Base-by-base conservation (phyloP, 1,284 basidiomycete species). In the Ceratobasidium sp. region DNA sequence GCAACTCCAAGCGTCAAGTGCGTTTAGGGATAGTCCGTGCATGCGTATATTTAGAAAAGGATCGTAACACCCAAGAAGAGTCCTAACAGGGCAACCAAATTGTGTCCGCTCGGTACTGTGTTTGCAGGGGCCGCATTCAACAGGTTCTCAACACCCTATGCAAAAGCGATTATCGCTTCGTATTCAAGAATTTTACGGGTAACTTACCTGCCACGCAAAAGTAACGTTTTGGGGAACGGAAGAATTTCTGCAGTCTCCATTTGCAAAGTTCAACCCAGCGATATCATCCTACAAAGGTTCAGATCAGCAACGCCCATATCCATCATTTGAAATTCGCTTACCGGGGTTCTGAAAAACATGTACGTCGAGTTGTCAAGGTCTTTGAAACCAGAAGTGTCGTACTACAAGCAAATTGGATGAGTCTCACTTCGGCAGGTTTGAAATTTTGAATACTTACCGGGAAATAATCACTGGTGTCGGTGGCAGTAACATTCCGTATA, bases 321-420 rank as follows among this genome's bases (percentile, higher is more conserved):
- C 32, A 1, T 34, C n/a, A 23, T 21, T 18, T n/a, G 9, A 45
- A 18, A 14, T 50, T 12, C 5, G 70, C 75, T 32, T 16, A 75
- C 74, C 1, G 75, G 62, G 10, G 74, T 75, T n/a, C 74, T 60
- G 74, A 76, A 75, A 67, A 76, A 76, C 75, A 75, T 75, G 46
- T 74, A 76, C 26, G 62, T 74, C 14, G 52, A 48, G 43, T 64
- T 64, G 23, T 65, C 53, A 6, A 76, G 36, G 26, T 65, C 57
- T 39, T 73, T 72, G 65, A 76, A 75, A 10, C 65, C 74, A 9
- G 64, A 74, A 1, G 75, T 76, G 41, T 74, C 72, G 55, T 76
- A 75, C 55, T 70, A n/a, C 1, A 48, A 30, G 3, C 18, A 41
- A 43, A 34, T n/a, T 23, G 10, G 1, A 12, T 45, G 16, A 41